Conservation (phyloP, 805 yeast genomes). For the Candida boleticola region DNA sequence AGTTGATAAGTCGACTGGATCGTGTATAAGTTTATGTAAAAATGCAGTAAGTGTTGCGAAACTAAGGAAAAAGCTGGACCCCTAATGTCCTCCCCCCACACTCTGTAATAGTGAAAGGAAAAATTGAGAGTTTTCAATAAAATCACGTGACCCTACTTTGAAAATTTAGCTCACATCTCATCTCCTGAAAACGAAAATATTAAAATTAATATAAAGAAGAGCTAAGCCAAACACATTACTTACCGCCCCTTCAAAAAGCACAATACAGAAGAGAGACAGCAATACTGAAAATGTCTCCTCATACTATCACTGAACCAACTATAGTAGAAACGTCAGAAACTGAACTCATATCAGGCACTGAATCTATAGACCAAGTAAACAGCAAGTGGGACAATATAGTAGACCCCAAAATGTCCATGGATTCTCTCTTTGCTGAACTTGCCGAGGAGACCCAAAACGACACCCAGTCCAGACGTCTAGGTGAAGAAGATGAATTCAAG, state of each 20-base stretch:
- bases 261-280: neutral
- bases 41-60: too few species aligned
- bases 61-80: neutral
- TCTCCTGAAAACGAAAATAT: too few species aligned
- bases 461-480: neutral
- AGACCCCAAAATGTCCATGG: conserved; percentile 21
- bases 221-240: too few species aligned
- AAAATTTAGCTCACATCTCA: too few species aligned
- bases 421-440: conserved; percentile 30
- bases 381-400: conserved; percentile 5
- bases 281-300: conserved; percentile 12
- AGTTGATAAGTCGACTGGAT: too few species aligned
- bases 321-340: conserved; percentile 25
- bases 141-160: too few species aligned
- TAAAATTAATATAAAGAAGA: too few species aligned
- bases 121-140: too few species aligned
- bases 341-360: conserved; percentile 21
- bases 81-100: too few species aligned
- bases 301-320: conserved; percentile 11
- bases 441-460: conserved; percentile 20
- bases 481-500: conserved; percentile 24
- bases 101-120: too few species aligned
- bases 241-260: too few species aligned
- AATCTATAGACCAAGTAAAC: conserved; percentile 17
- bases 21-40: too few species aligned